Percentiles rank a stretch among this genome's conserved stretches.
These are phyloP conservation scores for Byssothecium circinans DNA, from an alignment of 2,329 filamentous ascomycete genomes.

Conservation along the genomic window DNA sequence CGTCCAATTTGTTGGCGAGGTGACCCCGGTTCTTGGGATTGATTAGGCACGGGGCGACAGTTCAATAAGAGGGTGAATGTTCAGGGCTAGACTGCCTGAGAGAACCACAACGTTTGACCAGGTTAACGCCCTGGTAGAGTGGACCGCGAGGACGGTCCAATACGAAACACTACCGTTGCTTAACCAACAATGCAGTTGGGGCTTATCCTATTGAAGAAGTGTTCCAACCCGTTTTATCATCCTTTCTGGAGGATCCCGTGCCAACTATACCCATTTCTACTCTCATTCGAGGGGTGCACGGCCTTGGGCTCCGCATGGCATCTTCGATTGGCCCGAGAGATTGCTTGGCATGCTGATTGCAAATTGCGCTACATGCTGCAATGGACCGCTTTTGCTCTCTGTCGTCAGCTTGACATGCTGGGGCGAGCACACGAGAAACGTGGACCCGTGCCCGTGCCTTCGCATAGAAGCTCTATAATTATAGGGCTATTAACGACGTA, in stretches of 20 bases:
- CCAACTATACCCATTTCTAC: not conserved
- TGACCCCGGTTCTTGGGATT: not conserved
- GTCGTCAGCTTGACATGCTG: not conserved
- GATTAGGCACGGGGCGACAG: not conserved
- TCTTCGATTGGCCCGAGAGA: not conserved
- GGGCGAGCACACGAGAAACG: not conserved
- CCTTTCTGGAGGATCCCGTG: not conserved
- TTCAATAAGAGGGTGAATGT: not conserved
- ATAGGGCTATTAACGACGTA: too few relatives aligned
- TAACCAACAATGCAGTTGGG: not conserved
- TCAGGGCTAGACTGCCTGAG: not conserved
- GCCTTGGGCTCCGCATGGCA: not conserved
- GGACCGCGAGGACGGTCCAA: not conserved
- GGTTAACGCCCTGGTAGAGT: not conserved
- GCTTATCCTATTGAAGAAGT: not conserved
- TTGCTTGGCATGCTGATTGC: not conserved
- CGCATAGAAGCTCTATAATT: too few relatives aligned
- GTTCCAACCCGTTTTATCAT: not conserved
- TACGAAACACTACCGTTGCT: conserved; percentile 1
- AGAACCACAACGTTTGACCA: not conserved
- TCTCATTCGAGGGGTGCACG: not conserved
- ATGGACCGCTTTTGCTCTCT: not conserved
- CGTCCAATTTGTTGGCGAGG: not conserved
- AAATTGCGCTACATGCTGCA: too few relatives aligned
- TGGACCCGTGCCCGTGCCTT: not conserved